phyloP scores from a whole-genome alignment of 805 yeast genomes.

The Candida insectorum region DNA sequence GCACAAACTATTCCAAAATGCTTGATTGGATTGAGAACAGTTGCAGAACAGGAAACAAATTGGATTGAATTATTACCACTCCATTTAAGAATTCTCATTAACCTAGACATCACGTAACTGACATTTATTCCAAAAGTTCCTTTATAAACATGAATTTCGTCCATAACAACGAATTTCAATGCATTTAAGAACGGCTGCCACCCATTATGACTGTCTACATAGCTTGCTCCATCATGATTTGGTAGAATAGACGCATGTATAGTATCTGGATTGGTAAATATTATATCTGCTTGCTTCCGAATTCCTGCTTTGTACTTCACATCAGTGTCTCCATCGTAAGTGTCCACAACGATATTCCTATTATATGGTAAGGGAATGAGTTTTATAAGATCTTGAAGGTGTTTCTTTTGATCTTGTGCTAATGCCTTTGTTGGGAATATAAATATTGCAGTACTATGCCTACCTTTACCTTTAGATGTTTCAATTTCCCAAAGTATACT shows the following conservation, averaged over 20 bases:
- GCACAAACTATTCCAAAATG: constrained; percentile 81
- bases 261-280: constrained; percentile 95
- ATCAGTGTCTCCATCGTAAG: constrained; percentile 94
- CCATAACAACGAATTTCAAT: constrained; percentile 73
- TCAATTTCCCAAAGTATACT: constrained; percentile 36
- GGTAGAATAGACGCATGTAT: constrained; percentile 84
- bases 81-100: constrained; percentile 65
- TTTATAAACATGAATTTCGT: constrained; percentile 81
- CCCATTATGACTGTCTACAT: constrained; percentile 26
- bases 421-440: constrained; percentile 96
- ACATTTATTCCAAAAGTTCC: constrained; percentile 95
- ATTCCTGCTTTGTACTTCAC: constrained; percentile 48
- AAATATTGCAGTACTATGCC: constrained; percentile 67
- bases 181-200: constrained; percentile 71
- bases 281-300: constrained; percentile 65
- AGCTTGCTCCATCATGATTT: constrained; percentile 38
- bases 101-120: constrained; percentile 75
- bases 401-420: constrained; percentile 93
- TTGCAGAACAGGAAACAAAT: constrained; percentile 92
- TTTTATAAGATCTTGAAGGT: constrained; percentile 58
- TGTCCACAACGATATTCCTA: constrained; percentile 55
- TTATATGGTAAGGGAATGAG: constrained; percentile 41
- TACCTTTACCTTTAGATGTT: constrained; percentile 23
- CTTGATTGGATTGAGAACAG: constrained; percentile 66
- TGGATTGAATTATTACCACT: constrained; percentile 20